These are phyloP conservation scores for Trichoderma koningii DNA, from an alignment of 2,329 filamentous ascomycete genomes.

Conservation along the genomic window DNA sequence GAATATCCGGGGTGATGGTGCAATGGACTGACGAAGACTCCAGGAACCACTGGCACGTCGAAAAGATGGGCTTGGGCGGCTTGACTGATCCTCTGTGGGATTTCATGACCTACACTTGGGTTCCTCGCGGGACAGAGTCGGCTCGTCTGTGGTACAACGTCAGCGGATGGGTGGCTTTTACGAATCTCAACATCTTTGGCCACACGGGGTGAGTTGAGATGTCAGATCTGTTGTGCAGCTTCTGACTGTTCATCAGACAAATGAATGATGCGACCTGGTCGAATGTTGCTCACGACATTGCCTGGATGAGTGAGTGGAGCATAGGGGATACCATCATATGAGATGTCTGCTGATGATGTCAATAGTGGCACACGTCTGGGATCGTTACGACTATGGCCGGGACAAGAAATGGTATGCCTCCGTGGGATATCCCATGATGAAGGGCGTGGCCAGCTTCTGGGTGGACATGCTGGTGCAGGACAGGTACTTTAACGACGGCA, in stretches of 20 bases:
- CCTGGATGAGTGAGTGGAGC: slow-evolving; percentile 46
- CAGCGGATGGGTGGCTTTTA: slow-evolving; percentile 58
- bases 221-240: not conserved
- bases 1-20: no score
- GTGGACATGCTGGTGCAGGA: slow-evolving; percentile 55
- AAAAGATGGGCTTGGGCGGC: slow-evolving; percentile 52
- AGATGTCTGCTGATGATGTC: not conserved
- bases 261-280: slow-evolving; percentile 21
- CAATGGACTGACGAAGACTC: no score
- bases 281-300: slow-evolving; percentile 19
- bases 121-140: slow-evolving; percentile 55
- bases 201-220: slow-evolving; percentile 44
- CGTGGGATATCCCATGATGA: slow-evolving; percentile 56
- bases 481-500: slow-evolving; percentile 51
- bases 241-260: slow-evolving; percentile 14
- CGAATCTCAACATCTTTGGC: slow-evolving; percentile 62
- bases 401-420: slow-evolving; percentile 50
- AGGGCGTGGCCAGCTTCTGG: slow-evolving; percentile 57
- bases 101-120: slow-evolving; percentile 57
- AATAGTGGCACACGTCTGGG: slow-evolving; percentile 56
- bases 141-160: slow-evolving; percentile 57
- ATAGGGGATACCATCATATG: no score
- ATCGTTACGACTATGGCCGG: slow-evolving; percentile 57
- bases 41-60: slow-evolving; percentile 58
- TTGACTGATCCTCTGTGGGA: slow-evolving; percentile 52